Percentiles rank a stretch among this genome's conserved stretches.
These are phyloP conservation scores for Euphorbia pulcherrima DNA, from an alignment of 345 rosid species.

Conservation along the genomic window DNA sequence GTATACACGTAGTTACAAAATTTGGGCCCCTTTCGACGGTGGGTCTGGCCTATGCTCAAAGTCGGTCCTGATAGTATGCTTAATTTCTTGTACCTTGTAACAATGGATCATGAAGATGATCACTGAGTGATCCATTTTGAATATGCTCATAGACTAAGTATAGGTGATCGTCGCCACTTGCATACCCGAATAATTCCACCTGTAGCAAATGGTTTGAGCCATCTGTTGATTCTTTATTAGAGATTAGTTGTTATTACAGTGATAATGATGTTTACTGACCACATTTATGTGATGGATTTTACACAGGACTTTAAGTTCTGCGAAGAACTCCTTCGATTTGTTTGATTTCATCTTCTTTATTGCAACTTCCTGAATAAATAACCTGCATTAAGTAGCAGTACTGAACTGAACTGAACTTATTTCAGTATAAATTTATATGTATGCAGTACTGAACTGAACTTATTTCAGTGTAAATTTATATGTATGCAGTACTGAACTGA, in stretches of 20 bases:
- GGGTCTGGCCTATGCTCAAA: too few relatives aligned
- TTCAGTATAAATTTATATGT: too few relatives aligned
- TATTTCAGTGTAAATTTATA: too few relatives aligned
- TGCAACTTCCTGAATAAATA: slow-evolving; percentile 49
- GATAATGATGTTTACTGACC: slow-evolving; percentile 31
- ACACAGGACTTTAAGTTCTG: slow-evolving; percentile 63
- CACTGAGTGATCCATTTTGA: slow-evolving; percentile 50
- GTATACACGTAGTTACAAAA: too few relatives aligned
- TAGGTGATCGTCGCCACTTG: slow-evolving; percentile 59
- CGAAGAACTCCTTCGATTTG: slow-evolving; percentile 64
- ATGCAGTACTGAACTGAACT: too few relatives aligned
- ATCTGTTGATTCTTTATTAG: not conserved
- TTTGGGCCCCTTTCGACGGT: too few relatives aligned
- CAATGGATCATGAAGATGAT: slow-evolving; percentile 61
- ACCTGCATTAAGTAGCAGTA: too few relatives aligned
- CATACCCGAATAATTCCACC: slow-evolving; percentile 65
- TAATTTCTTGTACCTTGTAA: too few relatives aligned
- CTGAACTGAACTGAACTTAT: too few relatives aligned
- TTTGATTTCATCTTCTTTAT: slow-evolving; percentile 66
- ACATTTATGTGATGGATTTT: slow-evolving; percentile 66
- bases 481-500: too few relatives aligned
- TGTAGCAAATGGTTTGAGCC: slow-evolving; percentile 13
- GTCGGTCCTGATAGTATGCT: too few relatives aligned
- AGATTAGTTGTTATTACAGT: not conserved
- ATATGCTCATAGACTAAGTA: slow-evolving; percentile 62